A percentile compares a stretch with the other conserved stretches of the same genome.
These are phyloP conservation scores for Vitis rupestris DNA, from an alignment of 164 flowering plant species.

Conservation along the genomic window DNA sequence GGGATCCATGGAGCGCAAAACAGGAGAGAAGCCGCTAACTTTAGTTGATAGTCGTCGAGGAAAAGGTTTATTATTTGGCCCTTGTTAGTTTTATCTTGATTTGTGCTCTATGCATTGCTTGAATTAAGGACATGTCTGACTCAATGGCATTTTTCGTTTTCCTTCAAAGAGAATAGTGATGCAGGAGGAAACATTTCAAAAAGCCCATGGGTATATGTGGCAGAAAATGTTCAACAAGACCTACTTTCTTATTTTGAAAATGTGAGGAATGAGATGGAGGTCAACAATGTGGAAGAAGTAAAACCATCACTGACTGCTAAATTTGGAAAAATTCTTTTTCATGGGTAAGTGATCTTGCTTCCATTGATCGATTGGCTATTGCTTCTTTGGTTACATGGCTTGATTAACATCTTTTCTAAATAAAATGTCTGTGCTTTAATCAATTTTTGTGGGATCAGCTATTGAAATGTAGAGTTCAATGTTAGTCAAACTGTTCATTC, in stretches of 20 bases:
- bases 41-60: slow-evolving; percentile 14
- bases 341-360: slow-evolving; percentile 20
- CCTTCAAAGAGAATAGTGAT: slow-evolving; percentile 17
- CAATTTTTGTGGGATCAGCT: too few relatives aligned
- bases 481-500: too few relatives aligned
- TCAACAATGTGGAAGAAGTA: slow-evolving; percentile 11
- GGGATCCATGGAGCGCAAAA: slow-evolving; percentile 25
- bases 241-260: slow-evolving; percentile 27
- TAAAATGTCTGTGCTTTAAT: not conserved
- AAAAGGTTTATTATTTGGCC: slow-evolving; percentile 19
- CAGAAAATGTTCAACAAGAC: slow-evolving; percentile 30
- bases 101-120: not conserved
- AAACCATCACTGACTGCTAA: slow-evolving; percentile 42
- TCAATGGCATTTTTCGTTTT: not conserved
- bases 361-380: not conserved
- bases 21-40: slow-evolving; percentile 32
- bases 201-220: slow-evolving; percentile 29
- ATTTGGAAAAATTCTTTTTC: slow-evolving; percentile 42
- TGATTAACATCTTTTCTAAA: not conserved
- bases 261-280: slow-evolving; percentile 24
- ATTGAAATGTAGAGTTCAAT: too few relatives aligned
- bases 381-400: not conserved
- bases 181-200: not conserved
- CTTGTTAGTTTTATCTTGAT: not conserved
- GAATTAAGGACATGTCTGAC: not conserved